Base-by-base conservation (phyloP, 352 stramenopile species). In the Pythium rishiriense region DNA sequence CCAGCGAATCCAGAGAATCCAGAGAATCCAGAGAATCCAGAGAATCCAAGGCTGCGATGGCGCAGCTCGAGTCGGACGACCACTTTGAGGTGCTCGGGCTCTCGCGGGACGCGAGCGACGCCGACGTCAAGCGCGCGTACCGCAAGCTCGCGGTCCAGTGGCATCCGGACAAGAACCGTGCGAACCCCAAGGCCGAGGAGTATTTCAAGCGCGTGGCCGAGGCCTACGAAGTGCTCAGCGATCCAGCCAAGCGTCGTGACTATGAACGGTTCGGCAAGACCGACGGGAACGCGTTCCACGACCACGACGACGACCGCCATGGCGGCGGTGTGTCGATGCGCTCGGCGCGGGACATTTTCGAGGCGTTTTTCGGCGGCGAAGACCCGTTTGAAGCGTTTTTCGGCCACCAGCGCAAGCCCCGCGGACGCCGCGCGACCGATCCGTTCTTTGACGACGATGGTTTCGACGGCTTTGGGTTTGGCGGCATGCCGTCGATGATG, bases 121-220 rank as follows among this genome's bases (percentile, higher is more conserved):
- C 70, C 0, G 83, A 91, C n/a, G 70, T 93, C 17, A 85, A 84
- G 62, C 73, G 73, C 21, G 85, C 85, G 35, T 93, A 91, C 64
- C 60, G 76, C 12, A 85, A 85, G 49, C 62, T 91, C 58, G 81
- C 81, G 28, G 73, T 98, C 37, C 94, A 94, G 62, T 98, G 91
- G 75, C 94, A 98, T 68, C 94, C 94, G 1, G 94, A 98, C 68
- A 98, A 98, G 71, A 97, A 98, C 69, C 81, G 86, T 39, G 76
- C 81, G 24, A 69, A 90, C 64, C 74, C 89, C 25, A 69, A 71
- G 21, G 92, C 93, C 12, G 83, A 92, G 28, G 91, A 97, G 57
- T 85, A 87, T 52, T 98, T 98, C 70, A 94, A 96, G 70, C 82
- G 84, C 55, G 81, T 98, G 24, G 87, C 84, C 28, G 73, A 96